Evolutionary conservation across 2,329 filamentous ascomycete species (phyloP), one percentile per base, ranked within the genome.

Genomic region (Arthrobotrys musiformis): DNA sequence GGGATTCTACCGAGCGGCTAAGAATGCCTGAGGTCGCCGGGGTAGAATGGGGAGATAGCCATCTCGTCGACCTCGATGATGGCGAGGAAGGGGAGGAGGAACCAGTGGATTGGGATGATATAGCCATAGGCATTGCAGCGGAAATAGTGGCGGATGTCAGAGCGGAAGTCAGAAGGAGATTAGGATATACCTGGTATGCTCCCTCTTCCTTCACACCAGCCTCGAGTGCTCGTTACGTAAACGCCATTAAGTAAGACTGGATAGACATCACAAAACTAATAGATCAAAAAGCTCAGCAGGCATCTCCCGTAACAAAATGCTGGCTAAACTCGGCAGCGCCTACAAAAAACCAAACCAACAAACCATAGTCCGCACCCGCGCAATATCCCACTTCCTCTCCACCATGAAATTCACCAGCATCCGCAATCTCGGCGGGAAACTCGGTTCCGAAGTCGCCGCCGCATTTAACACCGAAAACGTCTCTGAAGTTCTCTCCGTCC

Each of bases 381-480:
- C 94, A 0, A 87, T 93, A 1, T 86, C 90, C 78, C 87, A 91
- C 48, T 99, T 99, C 81, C 85, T 99, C 46, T 88, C 88, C 7
- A 89, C 89, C 15, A 93, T 97, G 86, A 97, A 97, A 82, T 94
- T 97, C 81, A 97, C 93, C 15, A 97, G 97, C 83, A 95, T 99
- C 66, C 89, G 94, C 15, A 97, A 94, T 83, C 85, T 99, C n/a
- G 95, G 95, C 28, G 95, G 95, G 22, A 98, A 98, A 84, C 86
- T 98, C 30, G 95, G 95, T 4, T 93, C 97, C 63, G 92, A 96
- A 79, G 89, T 97, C 7, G 90, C 91, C 0, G 88, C 90, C n/a
- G 87, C 87, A 15, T 98, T 97, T 83, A 89, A 89, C 74, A 97
- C 93, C 0, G 93, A 97, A 72, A 86, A 88, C 26, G 89, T 98